These are phyloP conservation scores for Mycothermus thermophilus DNA, from an alignment of 495 filamentous ascomycete species.

Conservation along the genomic window DNA sequence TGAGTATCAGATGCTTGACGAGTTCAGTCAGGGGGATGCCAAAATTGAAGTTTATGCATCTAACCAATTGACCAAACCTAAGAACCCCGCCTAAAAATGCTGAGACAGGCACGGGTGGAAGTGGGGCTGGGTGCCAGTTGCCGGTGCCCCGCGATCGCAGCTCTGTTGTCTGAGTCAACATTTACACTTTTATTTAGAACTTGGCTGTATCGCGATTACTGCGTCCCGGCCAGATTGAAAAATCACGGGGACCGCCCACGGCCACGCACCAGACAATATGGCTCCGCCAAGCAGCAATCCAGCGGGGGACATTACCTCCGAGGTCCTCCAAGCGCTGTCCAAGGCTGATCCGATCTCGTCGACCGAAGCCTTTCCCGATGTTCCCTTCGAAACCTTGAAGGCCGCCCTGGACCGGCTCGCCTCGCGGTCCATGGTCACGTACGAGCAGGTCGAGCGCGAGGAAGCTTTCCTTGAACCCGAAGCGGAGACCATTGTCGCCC, in stretches of 20 bases:
- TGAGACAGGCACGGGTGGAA: background rate
- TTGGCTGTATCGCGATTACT: background rate
- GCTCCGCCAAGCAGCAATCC: slow-evolving; percentile 5
- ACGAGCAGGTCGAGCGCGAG: slow-evolving; percentile 69
- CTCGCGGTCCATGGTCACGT: slow-evolving; percentile 72
- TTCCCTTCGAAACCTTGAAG: slow-evolving; percentile 60
- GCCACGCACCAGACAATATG: slow-evolving; percentile 5
- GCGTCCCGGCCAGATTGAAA: background rate
- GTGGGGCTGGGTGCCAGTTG: slow-evolving; percentile 3
- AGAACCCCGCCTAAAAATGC: slow-evolving; percentile 8
- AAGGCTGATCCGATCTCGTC: slow-evolving; percentile 54
- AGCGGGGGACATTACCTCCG: slow-evolving; percentile 42
- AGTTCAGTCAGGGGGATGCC: no score
- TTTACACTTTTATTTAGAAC: no score
- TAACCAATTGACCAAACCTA: background rate
- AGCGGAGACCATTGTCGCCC: slow-evolving; percentile 58
- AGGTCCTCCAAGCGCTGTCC: slow-evolving; percentile 54
- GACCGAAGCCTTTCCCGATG: slow-evolving; percentile 58
- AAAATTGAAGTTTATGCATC: slow-evolving; percentile 1
- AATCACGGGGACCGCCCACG: slow-evolving; percentile 1
- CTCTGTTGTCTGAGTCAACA: slow-evolving; percentile 10
- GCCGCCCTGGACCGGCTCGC: slow-evolving; percentile 73
- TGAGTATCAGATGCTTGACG: no score
- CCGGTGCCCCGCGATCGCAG: slow-evolving; percentile 12
- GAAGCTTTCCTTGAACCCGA: slow-evolving; percentile 66